Evolutionary conservation across 2,329 filamentous ascomycete species (phyloP).

Genomic region (Colletotrichum lini): DNA sequence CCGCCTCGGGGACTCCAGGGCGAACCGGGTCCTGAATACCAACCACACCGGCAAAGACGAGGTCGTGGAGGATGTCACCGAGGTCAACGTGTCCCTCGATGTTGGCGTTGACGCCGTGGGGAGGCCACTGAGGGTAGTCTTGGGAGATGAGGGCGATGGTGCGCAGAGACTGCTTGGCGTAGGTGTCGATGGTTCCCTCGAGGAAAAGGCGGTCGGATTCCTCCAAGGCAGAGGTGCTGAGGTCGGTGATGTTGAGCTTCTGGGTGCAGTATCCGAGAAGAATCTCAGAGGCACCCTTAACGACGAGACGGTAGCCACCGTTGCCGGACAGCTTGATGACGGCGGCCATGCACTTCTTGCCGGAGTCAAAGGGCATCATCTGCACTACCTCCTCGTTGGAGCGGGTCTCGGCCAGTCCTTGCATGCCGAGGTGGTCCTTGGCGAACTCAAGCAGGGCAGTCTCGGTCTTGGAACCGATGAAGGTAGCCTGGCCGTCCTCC

Average conservation of each 20-base stretch:
- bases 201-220: conserved; percentile 63
- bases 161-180: conserved; percentile 77
- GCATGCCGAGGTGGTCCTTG: conserved; percentile 65
- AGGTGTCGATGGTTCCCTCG: conserved; percentile 69
- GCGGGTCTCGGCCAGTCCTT: conserved; percentile 61
- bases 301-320: conserved; percentile 62
- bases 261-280: conserved; percentile 62
- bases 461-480: conserved; percentile 71
- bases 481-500: conserved; percentile 59
- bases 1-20: conserved; percentile 75
- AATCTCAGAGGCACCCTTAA: conserved; percentile 72
- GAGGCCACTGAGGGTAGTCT: conserved; percentile 80
- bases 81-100: conserved; percentile 74
- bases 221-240: conserved; percentile 68
- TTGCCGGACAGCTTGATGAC: conserved; percentile 63
- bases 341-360: conserved; percentile 70
- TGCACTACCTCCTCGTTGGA: conserved; percentile 63
- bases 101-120: conserved; percentile 71
- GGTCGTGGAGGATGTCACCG: conserved; percentile 70
- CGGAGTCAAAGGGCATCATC: conserved; percentile 68
- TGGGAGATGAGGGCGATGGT: conserved; percentile 83
- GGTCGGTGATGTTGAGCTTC: conserved; percentile 57
- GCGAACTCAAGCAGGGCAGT: conserved; percentile 67
- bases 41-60: conserved; percentile 80
- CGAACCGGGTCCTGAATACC: conserved; percentile 81